Conservation (phyloP, 2,329 filamentous ascomycete species). For the Scedosporium apiospermum region DNA sequence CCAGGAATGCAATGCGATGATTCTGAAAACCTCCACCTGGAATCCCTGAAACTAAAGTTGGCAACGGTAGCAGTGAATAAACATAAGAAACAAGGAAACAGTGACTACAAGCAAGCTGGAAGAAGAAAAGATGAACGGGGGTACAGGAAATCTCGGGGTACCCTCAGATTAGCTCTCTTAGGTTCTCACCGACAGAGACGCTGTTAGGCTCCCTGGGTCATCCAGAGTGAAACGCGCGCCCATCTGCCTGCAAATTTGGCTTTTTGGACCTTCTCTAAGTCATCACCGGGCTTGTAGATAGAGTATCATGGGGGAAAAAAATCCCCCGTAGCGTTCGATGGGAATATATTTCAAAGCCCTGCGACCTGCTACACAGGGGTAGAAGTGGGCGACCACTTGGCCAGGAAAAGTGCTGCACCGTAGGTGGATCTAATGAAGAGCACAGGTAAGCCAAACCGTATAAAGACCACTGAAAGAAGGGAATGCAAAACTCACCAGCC, state of each 20-base stretch:
- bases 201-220: not conserved
- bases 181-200: conserved; percentile 39
- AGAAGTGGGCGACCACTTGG: not conserved
- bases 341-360: not conserved
- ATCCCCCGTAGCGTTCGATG: not conserved
- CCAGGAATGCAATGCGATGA: not conserved
- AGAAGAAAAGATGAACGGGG: not conserved
- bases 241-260: conserved; percentile 45
- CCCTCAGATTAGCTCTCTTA: conserved; percentile 50
- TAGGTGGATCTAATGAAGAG: not conserved
- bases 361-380: not conserved
- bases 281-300: conserved; percentile 33
- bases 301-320: not conserved
- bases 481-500: conserved; percentile 17
- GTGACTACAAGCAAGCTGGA: not conserved
- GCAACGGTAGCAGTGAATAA: not conserved
- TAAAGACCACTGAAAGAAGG: not conserved
- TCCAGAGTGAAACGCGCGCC: conserved; percentile 1
- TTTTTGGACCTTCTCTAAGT: conserved; percentile 40
- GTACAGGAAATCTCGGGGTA: conserved; percentile 11
- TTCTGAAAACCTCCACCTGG: not conserved
- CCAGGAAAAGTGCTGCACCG: not conserved
- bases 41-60: not conserved
- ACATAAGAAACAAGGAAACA: not conserved
- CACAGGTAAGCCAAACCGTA: not conserved